Evolutionary conservation across 2,329 filamentous ascomycete species (phyloP), one percentile per base, ranked within the genome.

Genomic region (Penicillium sp.): DNA sequence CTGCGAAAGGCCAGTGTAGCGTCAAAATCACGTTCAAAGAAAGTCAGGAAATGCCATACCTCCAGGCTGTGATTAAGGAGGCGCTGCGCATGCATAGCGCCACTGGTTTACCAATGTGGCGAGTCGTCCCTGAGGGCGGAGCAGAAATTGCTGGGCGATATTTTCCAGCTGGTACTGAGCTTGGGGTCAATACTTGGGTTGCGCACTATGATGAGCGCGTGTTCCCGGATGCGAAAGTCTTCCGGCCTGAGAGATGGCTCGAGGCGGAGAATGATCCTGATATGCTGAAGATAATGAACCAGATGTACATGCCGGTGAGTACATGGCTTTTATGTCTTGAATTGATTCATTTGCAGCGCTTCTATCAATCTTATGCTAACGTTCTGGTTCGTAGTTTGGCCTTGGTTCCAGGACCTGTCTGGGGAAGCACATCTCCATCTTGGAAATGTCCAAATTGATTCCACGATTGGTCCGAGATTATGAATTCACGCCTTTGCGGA

Each of bases 11-110:
- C 9, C 43, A 34, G 3, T 37, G 50, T 33, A 30, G 61, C 12
- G 47, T 54, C n/a, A 52, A 52, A 0, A 41, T 68, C 1, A 61
- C 55, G 0, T 71, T 62, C 50, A 66, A 58, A 18, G 65, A 67
- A 45, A 62, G 45, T 3, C 66, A 62, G 26, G 59, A 58, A 11
- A 59, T 73, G 51, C 71, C 70, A 0, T 79, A 76, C 42, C 60
- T 77, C 11, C 68, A 76, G 41, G 73, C 73, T 0, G 66, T 71
- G 2, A 68, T 77, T 26, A 74, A 75, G 35, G 74, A 77, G 50
- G 68, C 70, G 0, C 53, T 77, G 12, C 67, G 75, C 10, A 56
- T 77, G 13, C 69, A 74, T 33, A 65, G 73, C 1, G 68, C 71
- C 0, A 66, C 67, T 0, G 72, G 70, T 3, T 54, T 76, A 8